Percentiles rank a stretch among this genome's conserved stretches.
Evolutionary conservation across 2,329 filamentous ascomycete genomes (phyloP).

Genomic region (Aureobasidium sp.): DNA sequence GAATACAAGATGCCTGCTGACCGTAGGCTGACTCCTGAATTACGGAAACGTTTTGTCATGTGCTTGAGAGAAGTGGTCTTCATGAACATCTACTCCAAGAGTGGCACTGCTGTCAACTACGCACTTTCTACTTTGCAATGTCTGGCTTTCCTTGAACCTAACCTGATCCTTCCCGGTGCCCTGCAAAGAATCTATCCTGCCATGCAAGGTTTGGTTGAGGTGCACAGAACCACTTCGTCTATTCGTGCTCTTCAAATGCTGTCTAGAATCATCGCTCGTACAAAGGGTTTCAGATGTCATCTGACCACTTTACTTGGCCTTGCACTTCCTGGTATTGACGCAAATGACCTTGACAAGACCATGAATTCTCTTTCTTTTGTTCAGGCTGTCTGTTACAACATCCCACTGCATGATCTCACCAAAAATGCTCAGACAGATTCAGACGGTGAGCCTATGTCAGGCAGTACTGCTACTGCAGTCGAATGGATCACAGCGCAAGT

Average conservation of each 20-base stretch:
- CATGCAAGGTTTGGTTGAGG: slow-evolving; percentile 91
- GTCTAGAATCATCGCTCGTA: slow-evolving; percentile 80
- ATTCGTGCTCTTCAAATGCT: slow-evolving; percentile 87
- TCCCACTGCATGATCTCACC: slow-evolving; percentile 80
- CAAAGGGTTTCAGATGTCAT: slow-evolving; percentile 94
- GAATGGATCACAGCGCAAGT: slow-evolving; percentile 93
- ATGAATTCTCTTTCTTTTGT: slow-evolving; percentile 92
- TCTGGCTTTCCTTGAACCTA: slow-evolving; percentile 82
- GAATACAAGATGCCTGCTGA: slow-evolving; percentile 82
- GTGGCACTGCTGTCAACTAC: slow-evolving; percentile 82
- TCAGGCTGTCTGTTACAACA: slow-evolving; percentile 91
- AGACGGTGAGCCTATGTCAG: slow-evolving; percentile 26
- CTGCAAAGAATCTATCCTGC: slow-evolving; percentile 95
- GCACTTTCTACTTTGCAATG: slow-evolving; percentile 86
- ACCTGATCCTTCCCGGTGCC: slow-evolving; percentile 84
- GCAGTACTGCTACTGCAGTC: slow-evolving; percentile 58
- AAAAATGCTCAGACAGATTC: slow-evolving; percentile 40
- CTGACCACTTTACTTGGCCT: slow-evolving; percentile 90
- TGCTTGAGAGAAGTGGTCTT: slow-evolving; percentile 89
- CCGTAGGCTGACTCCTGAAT: slow-evolving; percentile 67
- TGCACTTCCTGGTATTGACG: slow-evolving; percentile 89
- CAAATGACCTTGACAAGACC: slow-evolving; percentile 95
- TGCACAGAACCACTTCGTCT: slow-evolving; percentile 91
- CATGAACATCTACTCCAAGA: slow-evolving; percentile 98
- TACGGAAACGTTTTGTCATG: slow-evolving; percentile 84